A percentile compares a stretch with the other conserved stretches of the same genome.
Conservation (phyloP, 2,329 filamentous ascomycete species). For the Fusarium sp. region DNA sequence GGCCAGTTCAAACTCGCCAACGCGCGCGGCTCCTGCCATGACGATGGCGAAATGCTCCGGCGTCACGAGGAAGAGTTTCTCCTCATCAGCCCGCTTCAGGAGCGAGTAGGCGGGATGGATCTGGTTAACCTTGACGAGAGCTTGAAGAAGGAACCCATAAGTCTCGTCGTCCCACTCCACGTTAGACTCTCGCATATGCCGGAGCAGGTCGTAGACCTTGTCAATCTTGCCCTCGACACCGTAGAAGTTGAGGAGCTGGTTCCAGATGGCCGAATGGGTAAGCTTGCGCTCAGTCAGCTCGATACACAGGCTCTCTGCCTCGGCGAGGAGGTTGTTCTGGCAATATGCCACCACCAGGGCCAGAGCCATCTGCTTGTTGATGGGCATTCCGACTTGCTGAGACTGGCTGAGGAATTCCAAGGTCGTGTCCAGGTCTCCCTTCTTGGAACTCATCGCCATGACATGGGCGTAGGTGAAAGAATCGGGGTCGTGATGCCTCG, state of each 20-base stretch:
- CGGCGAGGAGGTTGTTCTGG: constrained; percentile 50
- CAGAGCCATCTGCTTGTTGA: constrained; percentile 70
- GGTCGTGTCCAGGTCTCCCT: constrained; percentile 79
- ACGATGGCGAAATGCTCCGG: constrained; percentile 65
- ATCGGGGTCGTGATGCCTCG: constrained; percentile 64
- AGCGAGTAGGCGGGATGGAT: constrained; percentile 63
- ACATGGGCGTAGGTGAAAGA: constrained; percentile 76
- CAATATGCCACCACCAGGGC: constrained; percentile 77
- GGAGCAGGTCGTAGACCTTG: constrained; percentile 62
- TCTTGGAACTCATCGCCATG: constrained; percentile 76
- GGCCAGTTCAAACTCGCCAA: constrained; percentile 57
- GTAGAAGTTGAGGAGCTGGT: constrained; percentile 78
- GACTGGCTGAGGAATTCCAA: constrained; percentile 74
- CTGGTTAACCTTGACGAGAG: constrained; percentile 62
- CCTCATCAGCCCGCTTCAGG: constrained; percentile 57
- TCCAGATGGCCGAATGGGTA: constrained; percentile 77
- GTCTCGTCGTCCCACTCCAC: constrained; percentile 64
- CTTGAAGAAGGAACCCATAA: constrained; percentile 62
- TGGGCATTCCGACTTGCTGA: constrained; percentile 61
- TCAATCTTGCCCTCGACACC: constrained; percentile 69
- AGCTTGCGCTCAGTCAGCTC: constrained; percentile 66
- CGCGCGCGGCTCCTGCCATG: constrained; percentile 64
- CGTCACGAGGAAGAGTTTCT: constrained; percentile 60
- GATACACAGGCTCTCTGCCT: constrained; percentile 55
- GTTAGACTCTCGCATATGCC: constrained; percentile 60